phyloP scores from a whole-genome alignment of 1,284 basidiomycete genomes.

The Afroboletus lepidellus region DNA sequence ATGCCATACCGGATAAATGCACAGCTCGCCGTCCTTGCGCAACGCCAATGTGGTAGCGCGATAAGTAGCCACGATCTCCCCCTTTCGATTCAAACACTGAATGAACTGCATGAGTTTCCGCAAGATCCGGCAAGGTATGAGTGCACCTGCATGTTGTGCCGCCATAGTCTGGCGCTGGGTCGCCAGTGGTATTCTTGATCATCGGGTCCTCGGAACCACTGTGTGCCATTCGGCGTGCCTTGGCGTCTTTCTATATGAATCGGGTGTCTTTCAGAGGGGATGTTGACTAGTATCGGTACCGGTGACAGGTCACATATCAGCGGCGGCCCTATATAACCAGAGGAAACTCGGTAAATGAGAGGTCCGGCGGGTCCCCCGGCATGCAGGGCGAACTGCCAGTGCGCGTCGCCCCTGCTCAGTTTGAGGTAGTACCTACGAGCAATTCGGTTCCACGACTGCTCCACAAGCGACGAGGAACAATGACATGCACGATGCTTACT shows the following conservation, averaged over 20 bases:
- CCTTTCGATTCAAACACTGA: constrained; percentile 22
- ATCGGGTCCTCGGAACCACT: constrained; percentile 26
- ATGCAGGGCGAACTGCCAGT: constrained; percentile 25
- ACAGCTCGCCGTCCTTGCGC: constrained; percentile 30
- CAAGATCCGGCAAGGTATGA: not conserved
- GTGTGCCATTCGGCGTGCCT: constrained; percentile 11
- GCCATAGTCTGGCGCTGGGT: constrained; percentile 12
- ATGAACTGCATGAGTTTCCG: not conserved
- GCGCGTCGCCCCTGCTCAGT: constrained; percentile 12
- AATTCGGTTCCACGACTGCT: not conserved
- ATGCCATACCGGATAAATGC: constrained; percentile 26
- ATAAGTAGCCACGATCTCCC: constrained; percentile 29
- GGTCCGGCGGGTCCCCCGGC: constrained; percentile 17
- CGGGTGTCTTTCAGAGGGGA: constrained; percentile 11
- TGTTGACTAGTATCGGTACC: constrained; percentile 14
- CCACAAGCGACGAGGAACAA: not conserved
- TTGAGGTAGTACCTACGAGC: constrained; percentile 27
- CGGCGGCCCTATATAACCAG: constrained; percentile 22
- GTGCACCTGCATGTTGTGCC: constrained; percentile 25
- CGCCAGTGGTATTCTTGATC: constrained; percentile 25
- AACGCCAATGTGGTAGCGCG: constrained; percentile 24
- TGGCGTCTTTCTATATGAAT: constrained; percentile 14
- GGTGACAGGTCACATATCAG: constrained; percentile 4
- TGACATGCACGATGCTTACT: constrained; percentile 15
- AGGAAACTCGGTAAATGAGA: constrained; percentile 22